These are phyloP conservation scores for Fonsecaea erecta DNA, from an alignment of 2,329 filamentous ascomycete genomes.

Conservation along the genomic window DNA sequence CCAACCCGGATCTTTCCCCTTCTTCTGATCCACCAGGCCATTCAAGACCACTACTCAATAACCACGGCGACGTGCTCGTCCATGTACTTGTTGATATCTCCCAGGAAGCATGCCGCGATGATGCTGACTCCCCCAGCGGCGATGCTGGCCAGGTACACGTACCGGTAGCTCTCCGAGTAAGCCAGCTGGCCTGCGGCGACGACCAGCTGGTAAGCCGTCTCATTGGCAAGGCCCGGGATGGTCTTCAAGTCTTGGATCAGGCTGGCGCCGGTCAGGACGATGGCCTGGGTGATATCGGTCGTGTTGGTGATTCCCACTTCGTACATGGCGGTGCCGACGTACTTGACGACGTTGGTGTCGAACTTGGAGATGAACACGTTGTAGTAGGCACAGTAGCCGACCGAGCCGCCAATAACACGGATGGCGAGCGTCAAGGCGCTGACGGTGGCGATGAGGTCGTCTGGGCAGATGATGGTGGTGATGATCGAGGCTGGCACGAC, in stretches of 20 bases:
- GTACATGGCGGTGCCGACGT: conserved; percentile 54
- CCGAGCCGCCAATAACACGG: conserved; percentile 23
- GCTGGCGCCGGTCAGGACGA: conserved; percentile 58
- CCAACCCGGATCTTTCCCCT: no score
- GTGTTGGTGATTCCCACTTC: conserved; percentile 57
- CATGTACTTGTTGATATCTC: conserved; percentile 63
- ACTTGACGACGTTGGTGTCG: conserved; percentile 3
- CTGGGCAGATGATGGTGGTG: conserved; percentile 15
- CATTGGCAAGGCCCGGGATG: conserved; percentile 54
- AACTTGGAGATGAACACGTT: conserved; percentile 25
- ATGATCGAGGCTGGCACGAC: conserved; percentile 12
- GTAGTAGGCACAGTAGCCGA: conserved; percentile 22
- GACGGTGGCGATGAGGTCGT: conserved; percentile 17
- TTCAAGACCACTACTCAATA: conserved; percentile 38
- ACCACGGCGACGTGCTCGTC: conserved; percentile 63
- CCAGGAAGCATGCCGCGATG: conserved; percentile 62
- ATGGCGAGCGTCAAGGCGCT: conserved; percentile 17
- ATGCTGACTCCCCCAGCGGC: conserved; percentile 64
- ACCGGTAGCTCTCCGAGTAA: conserved; percentile 63
- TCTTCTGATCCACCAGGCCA: not conserved
- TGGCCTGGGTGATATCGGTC: conserved; percentile 55
- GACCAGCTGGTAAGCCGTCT: conserved; percentile 57
- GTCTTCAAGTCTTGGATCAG: conserved; percentile 45
- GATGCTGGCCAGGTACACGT: conserved; percentile 66
- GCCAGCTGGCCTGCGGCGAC: conserved; percentile 61